Base-by-base conservation (phyloP, 2,329 filamentous ascomycete species). In the Colletotrichum endophyticum region DNA sequence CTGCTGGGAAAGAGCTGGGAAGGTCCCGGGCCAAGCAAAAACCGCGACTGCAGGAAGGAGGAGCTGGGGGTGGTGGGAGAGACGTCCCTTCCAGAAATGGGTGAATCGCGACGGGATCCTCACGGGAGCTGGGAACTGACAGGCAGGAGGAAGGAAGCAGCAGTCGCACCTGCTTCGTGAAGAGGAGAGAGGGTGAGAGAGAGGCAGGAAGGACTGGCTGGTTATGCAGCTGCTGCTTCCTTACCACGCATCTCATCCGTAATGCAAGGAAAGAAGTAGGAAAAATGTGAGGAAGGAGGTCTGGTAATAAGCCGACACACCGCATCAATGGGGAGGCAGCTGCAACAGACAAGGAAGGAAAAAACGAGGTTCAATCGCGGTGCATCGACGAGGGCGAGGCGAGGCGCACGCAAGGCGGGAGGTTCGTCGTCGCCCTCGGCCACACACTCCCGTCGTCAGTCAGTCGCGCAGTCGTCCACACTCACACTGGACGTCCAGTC, bases 1-100 rank as follows among this genome's bases (percentile, higher is more conserved):
- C 27, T 59, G 53, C 69, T 71, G 69, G 69, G 69, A 64, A 64
- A 59, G 61, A 66, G 56, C 69, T 71, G 69, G 69, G 59, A 71
- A 64, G 59, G 61, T 56, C 69, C 69, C 59, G 30, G 69, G 27
- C 69, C 69, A 71, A 71, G 69, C 39, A 56, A 32, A 67, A 25
- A 27, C 36, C 34, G 63, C 34, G 56, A 27, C 64, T 53, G 36
- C 25, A 53, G 27, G 22, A 15, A 15, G 28, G 59, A 32, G 59
- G 59, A 62, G 59, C 27, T 34, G 59, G 27, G 30, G 59, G 28
- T 59, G 30, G 19, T n/a, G 59, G 15, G 59, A 30, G 68, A 70
- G 27, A 27, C n/a, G 36, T 9, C 56, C 66, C 56, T 70, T 70
- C 36, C 68, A 70, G 25, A 63, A 63, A n/a, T 63, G 57, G 68